phyloP scores from a whole-genome alignment of 1,284 basidiomycete genomes.

The Fistulinella cinereoalba region DNA sequence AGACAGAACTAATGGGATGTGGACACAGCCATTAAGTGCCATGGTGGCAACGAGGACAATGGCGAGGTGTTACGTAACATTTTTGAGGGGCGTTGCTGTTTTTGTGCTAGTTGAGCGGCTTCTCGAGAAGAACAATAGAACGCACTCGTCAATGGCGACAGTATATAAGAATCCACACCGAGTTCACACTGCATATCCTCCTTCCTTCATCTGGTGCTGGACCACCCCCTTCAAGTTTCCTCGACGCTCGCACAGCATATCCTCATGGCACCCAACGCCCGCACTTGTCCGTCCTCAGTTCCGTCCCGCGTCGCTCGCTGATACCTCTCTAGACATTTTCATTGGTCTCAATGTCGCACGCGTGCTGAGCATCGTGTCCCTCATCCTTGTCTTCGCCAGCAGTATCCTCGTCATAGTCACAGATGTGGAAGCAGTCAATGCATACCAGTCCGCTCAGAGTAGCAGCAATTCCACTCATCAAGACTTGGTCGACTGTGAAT shows the following conservation, averaged over 20 bases:
- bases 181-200: slow-evolving; percentile 3
- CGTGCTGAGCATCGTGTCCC: slow-evolving; percentile 72
- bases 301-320: background rate
- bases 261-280: slow-evolving; percentile 35
- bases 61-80: slow-evolving; percentile 21
- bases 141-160: slow-evolving; percentile 18
- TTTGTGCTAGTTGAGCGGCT: too few relatives aligned
- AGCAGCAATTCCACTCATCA: slow-evolving; percentile 32
- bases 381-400: slow-evolving; percentile 77
- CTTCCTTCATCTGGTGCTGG: slow-evolving; percentile 29
- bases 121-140: slow-evolving; percentile 37
- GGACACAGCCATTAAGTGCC: background rate
- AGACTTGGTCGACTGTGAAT: slow-evolving; percentile 61
- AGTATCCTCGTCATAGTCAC: slow-evolving; percentile 79
- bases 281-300: slow-evolving; percentile 37
- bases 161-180: slow-evolving; percentile 23
- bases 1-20: slow-evolving; percentile 1
- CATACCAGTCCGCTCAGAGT: slow-evolving; percentile 48
- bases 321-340: slow-evolving; percentile 57
- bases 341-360: slow-evolving; percentile 79
- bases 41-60: slow-evolving; percentile 28
- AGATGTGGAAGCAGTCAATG: slow-evolving; percentile 76
- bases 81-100: background rate
- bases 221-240: slow-evolving; percentile 24
- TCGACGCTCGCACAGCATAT: slow-evolving; percentile 14